Base-by-base conservation (phyloP, 208 protist genomes). In the Acanthamoeba rhysodes region DNA sequence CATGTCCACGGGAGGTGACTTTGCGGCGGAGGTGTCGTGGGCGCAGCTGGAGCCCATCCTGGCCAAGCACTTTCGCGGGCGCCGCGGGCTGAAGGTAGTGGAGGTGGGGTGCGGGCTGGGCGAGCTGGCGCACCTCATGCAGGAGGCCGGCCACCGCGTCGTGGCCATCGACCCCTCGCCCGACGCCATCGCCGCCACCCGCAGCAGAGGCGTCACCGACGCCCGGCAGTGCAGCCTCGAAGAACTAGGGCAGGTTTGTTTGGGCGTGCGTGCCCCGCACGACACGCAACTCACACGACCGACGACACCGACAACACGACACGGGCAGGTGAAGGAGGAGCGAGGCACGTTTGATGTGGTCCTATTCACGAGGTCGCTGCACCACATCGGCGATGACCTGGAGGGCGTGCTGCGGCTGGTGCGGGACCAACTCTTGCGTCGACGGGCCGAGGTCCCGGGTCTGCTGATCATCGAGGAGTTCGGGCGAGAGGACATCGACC, bases 81-180 rank as follows among this genome's bases (percentile, higher is more conserved):
- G 80, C 7, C 4, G 22, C 10, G 32, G 50, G 53, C 80, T 90
- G 16, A 90, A 90, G 80, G n/a, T 90, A 20, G 80, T 90, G 27
- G 80, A 90, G 37, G 80, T 90, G 45, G 80, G 80, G 6, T 90
- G 80, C 53, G 80, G 80, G 12, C 80, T 90, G 24, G 80, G 80
- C 45, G 80, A 90, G 50, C 53, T 90, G n/a, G 41, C 80, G 24
- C 64, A 66, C 32, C 53, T 37, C 24, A 90, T 90, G 48, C 80
- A 90, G 53, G 50, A 68, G n/a, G 80, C 80, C 3, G 80, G 80
- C 9, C 80, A 66, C 29, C 48, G 27, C 18, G 80, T 90, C 12
- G 80, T 90, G 18, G 80, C 80, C 34, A 90, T 90, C 50, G 80
- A 90, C 53, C 80, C 80, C 7, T 57, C 80, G n/a, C n/a, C 80